Base-by-base conservation (phyloP, 2,329 filamentous ascomycete genomes). In the Lachnellula cervina region DNA sequence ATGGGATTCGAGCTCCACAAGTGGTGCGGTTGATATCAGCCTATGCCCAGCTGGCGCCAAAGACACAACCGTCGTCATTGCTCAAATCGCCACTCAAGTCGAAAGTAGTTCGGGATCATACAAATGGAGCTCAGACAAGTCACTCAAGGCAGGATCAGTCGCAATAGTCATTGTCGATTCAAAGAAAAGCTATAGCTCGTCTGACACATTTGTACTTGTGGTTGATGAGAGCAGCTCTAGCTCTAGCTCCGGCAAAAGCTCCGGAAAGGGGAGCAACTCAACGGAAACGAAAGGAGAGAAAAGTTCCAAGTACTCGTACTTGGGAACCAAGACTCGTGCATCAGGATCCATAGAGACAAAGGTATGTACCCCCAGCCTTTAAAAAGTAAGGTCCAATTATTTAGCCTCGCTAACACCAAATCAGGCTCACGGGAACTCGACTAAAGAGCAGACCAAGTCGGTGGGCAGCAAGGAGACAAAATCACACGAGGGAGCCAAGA, bases 81-180 rank as follows among this genome's bases (percentile, higher is more conserved):
- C 77, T 56, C 76, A 80, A 63, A 72, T 76, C 3, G 74, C 74
- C 1, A 76, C 77, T 48, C 72, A 74, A 58, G 72, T 80, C 4
- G 76, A 78, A 57, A 76, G 71, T 5, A 72, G 50, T 17, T 47
- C 44, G 9, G 62, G 62, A 9, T 57, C 49, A 19, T 53, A 51
- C 19, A 52, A 59, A 16, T 64, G 62, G 60, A 55, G 56, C 5
- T 54, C 57, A 11, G 54, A 60, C n/a, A 32, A 42, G 7, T 57
- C 55, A 4, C 46, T 62, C 40, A 49, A 17, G 5, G 40, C 52
- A n/a, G 49, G 52, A 37, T 21, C 56, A 21, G 62, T 53, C 5
- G 51, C 51, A 2, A 59, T 64, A 34, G 55, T 64, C 11, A 62
- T 64, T 16, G 47, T 60, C 49, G 59, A 64, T 40, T 59, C 58